Conservation (phyloP, 139 green algal genomes). For the Coccomyxa sp. region DNA sequence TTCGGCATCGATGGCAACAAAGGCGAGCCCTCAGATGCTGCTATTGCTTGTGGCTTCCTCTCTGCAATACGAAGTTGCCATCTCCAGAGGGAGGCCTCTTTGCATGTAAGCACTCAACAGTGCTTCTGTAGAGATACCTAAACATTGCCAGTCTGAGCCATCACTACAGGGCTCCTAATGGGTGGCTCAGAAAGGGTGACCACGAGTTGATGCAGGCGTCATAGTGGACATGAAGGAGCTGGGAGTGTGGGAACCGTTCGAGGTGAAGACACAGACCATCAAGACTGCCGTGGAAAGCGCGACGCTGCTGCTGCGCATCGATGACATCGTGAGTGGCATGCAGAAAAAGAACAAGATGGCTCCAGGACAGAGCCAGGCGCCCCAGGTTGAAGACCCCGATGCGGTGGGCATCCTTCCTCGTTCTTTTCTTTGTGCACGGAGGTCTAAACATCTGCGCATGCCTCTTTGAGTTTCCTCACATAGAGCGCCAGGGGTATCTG, state of each 20-base stretch:
- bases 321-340: conserved; percentile 96
- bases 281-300: conserved; percentile 94
- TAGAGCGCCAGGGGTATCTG: neutral
- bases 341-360: conserved; percentile 65
- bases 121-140: too few relatives aligned
- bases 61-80: neutral
- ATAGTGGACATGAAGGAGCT: conserved; percentile 93
- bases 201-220: conserved; percentile 33
- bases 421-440: neutral
- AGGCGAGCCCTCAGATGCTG: conserved; percentile 11
- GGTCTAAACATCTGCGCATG: neutral
- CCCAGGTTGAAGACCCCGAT: conserved; percentile 51
- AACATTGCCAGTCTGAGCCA: too few relatives aligned
- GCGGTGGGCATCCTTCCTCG: conserved; percentile 18
- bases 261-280: conserved; percentile 92
- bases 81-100: too few relatives aligned
- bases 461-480: neutral
- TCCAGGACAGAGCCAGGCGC: conserved; percentile 19
- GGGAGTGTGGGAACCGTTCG: conserved; percentile 96
- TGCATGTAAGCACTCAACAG: too few relatives aligned
- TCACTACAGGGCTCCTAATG: too few relatives aligned
- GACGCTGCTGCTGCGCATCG: conserved; percentile 94
- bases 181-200: too few relatives aligned
- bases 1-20: conserved; percentile 90
- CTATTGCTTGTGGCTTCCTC: neutral